Base-by-base conservation (phyloP, 495 filamentous ascomycete species). In the Lindgomyces ingoldianus region DNA sequence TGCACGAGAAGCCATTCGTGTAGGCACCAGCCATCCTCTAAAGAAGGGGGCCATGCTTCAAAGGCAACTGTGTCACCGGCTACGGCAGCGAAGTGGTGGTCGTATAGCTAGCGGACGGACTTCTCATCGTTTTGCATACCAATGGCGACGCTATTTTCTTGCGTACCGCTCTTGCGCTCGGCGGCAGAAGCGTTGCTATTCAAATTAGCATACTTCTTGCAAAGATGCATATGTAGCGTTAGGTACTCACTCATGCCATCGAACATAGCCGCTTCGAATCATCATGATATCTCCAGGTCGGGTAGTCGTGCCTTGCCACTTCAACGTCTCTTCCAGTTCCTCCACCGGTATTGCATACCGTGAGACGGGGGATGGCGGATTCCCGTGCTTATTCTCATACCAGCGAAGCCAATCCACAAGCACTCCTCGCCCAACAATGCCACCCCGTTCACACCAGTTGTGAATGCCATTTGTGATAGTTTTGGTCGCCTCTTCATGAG, bases 371-470 rank as follows among this genome's bases (percentile, higher is more conserved):
- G 3, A 29, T 14, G 64, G 64, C 33, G 64, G 49, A 24, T 45
- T 42, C 19, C 64, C 64, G 2, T 67, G 50, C n/a, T 56, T 53
- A 12, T 54, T 3, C 42, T 64, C 59, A 49, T 64, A 68, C 76
- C 76, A 78, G 22, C 66, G 52, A 42, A 72, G 67, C 63, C 81
- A 85, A 62, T 85, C 83, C 60, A 85, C 78, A 3, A 85, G 67
- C 3, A 84, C 81, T 18, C 81, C 83, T 27, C 83, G 78, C 9
- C 81, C 83, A 2, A 83, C 82, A 51, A 85, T 79, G 3, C 83
- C 83, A 50, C 75, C 74, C 4, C 74, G 66, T 21, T 69, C 55
- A 48, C 73, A 73, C 74, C 75, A 77, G 57, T 76, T 69, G 47
- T 70, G 67, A 21, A 70, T 62, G 42, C 67, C 67, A 36, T 70